phyloP scores from a whole-genome alignment of 1,284 basidiomycete genomes.

The Sanghuangporus weigelae region DNA sequence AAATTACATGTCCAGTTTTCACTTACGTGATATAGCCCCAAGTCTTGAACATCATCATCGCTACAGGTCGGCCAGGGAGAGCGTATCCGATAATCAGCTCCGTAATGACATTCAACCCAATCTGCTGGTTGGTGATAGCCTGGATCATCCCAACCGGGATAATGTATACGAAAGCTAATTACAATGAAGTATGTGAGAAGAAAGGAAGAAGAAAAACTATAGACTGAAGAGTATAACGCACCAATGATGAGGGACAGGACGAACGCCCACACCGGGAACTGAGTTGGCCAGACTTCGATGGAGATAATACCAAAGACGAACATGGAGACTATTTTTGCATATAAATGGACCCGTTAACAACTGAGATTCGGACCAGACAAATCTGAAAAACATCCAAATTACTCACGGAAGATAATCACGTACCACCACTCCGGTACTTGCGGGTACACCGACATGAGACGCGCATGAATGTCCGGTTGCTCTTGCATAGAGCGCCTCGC shows the following conservation, averaged over 20 bases:
- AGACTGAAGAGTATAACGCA: not conserved
- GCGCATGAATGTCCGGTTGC: slow-evolving; percentile 24
- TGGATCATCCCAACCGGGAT: slow-evolving; percentile 44
- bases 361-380: too few relatives aligned
- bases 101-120: slow-evolving; percentile 39
- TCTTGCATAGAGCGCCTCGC: slow-evolving; percentile 23
- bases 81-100: slow-evolving; percentile 42
- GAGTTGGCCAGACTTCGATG: slow-evolving; percentile 30
- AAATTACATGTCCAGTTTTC: slow-evolving; percentile 18
- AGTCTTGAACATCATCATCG: slow-evolving; percentile 37
- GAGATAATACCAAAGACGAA: slow-evolving; percentile 31
- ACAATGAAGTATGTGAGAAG: not conserved
- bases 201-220: not conserved
- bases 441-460: slow-evolving; percentile 22
- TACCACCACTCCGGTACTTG: slow-evolving; percentile 26
- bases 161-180: slow-evolving; percentile 34
- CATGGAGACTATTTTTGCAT: slow-evolving; percentile 17
- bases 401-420: slow-evolving; percentile 17
- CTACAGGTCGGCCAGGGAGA: slow-evolving; percentile 31
- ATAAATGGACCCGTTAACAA: too few relatives aligned
- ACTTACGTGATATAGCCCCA: slow-evolving; percentile 33
- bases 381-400: not conserved
- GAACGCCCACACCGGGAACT: slow-evolving; percentile 33
- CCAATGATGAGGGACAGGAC: slow-evolving; percentile 31
- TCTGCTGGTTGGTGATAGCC: slow-evolving; percentile 40